Base-by-base conservation (phyloP, 306 rosid species). In the Dalbergia cultrata region DNA sequence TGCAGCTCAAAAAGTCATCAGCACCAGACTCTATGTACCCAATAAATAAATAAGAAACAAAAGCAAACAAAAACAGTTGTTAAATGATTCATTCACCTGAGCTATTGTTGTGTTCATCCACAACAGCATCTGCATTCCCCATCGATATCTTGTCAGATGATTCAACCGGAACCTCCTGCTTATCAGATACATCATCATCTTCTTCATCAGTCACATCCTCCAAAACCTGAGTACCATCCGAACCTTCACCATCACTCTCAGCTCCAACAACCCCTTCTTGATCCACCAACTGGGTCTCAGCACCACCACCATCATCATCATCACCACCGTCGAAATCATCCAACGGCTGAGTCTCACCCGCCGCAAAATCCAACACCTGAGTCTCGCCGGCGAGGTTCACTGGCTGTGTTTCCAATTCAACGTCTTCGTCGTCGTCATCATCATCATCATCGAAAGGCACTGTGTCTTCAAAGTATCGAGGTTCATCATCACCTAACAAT, bases 311-410 rank as follows among this genome's bases (percentile, higher is more conserved):
- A 11, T 34, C 87, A 72, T 71, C 79, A 76, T 73, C 37, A 72
- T 66, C 33, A 14, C 19, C 86, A 53, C 67, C 75, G 76, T 80
- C 85, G 31, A 34, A 39, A 85, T 79, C 88, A 76, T 90, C 93
- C 79, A 89, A 72, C 19, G 35, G 66, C 68, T 90, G 95, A 12
- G 92, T 82, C 41, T 90, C 89, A 0, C 58, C 88, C 1, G 52
- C 57, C 4, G 56, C 59, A 3, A 80, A 26, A 31, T 88, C 77
- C 74, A 85, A 60, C 16, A 67, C 83, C 72, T 90, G 90, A 65
- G 97, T 94, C 72, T 95, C 95, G 4, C 80, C 90, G 4, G 72
- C 86, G 39, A 91, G 85, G 84, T 83, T 50, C 49, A 89, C 47
- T 16, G 35, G 41, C 66, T 86, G 88, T 54, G 93, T 87, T 39